Percentiles rank a stretch among this genome's conserved stretches.
phyloP scores from a whole-genome alignment of 148 eudicot genomes.

The Silene latifolia region DNA sequence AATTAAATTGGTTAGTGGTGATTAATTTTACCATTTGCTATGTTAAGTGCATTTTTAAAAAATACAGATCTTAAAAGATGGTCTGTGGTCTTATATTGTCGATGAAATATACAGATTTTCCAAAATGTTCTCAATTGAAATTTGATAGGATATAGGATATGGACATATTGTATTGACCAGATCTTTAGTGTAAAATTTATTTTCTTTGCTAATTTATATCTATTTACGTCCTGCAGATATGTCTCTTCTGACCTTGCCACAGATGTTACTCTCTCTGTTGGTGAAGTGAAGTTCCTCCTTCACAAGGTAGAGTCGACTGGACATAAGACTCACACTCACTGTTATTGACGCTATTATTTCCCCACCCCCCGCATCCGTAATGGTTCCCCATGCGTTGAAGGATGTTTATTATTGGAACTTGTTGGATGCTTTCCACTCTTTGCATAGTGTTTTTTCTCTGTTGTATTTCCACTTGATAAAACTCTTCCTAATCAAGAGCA shows the following conservation, averaged over 20 bases:
- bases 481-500: not conserved
- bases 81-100: too few relatives aligned
- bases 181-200: not conserved
- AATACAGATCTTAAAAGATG: too few relatives aligned
- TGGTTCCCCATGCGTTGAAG: too few relatives aligned
- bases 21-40: too few relatives aligned
- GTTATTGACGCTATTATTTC: too few relatives aligned
- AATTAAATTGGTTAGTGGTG: too few relatives aligned
- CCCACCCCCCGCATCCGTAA: too few relatives aligned
- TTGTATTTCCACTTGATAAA: not conserved
- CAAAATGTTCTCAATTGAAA: not conserved
- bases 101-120: too few relatives aligned
- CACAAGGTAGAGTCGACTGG: slow-evolving; percentile 49
- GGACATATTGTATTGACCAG: not conserved
- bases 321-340: not conserved
- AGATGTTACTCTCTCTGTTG: slow-evolving; percentile 53
- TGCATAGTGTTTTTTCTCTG: not conserved
- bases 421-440: too few relatives aligned
- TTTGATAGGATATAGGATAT: not conserved
- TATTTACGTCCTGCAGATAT: slow-evolving; percentile 41
- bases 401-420: too few relatives aligned
- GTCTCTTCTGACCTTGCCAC: slow-evolving; percentile 64
- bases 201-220: not conserved
- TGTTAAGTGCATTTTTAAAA: too few relatives aligned
- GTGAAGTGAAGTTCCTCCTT: slow-evolving; percentile 56